These are phyloP conservation scores for Kwoniella newhampshirensis DNA, from an alignment of 768 basidiomycete genomes.

Conservation along the genomic window DNA sequence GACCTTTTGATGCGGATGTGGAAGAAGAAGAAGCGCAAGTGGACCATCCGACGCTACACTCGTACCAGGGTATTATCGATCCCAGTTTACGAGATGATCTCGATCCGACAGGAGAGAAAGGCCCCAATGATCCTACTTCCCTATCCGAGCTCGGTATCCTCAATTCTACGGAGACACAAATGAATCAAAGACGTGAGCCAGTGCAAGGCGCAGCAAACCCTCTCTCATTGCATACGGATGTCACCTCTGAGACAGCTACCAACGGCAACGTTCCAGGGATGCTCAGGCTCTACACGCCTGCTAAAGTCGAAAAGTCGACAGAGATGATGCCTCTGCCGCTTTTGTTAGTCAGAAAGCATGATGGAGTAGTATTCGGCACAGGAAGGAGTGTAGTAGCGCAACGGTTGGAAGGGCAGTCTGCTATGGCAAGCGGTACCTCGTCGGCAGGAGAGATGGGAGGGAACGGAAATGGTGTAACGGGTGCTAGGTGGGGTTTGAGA, in stretches of 20 bases:
- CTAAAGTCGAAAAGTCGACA: background rate
- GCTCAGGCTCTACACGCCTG: background rate
- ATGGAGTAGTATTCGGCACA: constrained; percentile 27
- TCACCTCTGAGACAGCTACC: too few relatives aligned
- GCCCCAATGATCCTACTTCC: too few relatives aligned
- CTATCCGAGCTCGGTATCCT: too few relatives aligned
- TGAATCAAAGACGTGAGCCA: too few relatives aligned
- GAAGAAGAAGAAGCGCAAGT: too few relatives aligned
- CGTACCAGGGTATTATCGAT: too few relatives aligned
- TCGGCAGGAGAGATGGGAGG: too few relatives aligned
- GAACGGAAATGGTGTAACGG: too few relatives aligned
- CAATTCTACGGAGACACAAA: background rate
- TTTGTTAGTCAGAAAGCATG: constrained; percentile 24
- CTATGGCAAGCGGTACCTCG: background rate
- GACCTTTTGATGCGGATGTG: too few relatives aligned
- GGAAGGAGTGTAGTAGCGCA: constrained; percentile 24
- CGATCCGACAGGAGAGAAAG: too few relatives aligned
- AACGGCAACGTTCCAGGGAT: background rate
- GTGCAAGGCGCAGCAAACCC: background rate
- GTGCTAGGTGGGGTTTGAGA: constrained; percentile 1
- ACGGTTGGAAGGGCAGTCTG: background rate
- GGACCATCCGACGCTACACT: too few relatives aligned
- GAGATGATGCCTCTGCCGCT: constrained; percentile 21
- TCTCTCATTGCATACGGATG: background rate
- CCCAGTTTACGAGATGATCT: too few relatives aligned